Base-by-base conservation (phyloP, 1,284 basidiomycete genomes). In the Golubevia pallescens region DNA sequence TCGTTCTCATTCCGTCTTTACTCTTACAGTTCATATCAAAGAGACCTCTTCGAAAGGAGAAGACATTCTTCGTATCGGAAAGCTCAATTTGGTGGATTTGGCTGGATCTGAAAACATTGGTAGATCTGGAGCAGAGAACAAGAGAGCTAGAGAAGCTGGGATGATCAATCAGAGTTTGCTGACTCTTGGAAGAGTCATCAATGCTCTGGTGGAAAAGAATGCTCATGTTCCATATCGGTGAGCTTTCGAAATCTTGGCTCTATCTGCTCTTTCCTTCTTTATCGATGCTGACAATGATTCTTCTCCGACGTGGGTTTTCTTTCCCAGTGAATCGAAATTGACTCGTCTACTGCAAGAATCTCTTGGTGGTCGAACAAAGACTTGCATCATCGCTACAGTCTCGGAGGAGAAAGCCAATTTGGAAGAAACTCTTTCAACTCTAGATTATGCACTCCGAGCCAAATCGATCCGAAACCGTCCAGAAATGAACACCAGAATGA, bases 111-210 rank as follows among this genome's bases (percentile, higher is more conserved):
- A 99, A 86, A 98, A 97, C 78, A 96, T 99, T 75, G 96, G 95
- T 7, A 89, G 96, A 16, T 95, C 93, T 0, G 97, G 97, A 5
- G 97, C 97, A 0, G 94, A 95, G 86, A 93, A 97, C 84, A 94
- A 94, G 85, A 89, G 95, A 64, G 97, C 96, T 1, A 89, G 94
- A 73, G 97, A 99, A 84, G 97, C 97, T 1, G 97, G 97, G 6
- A 97, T 97, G 93, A 99, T 99, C 86, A 99, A 99, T 83, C 94
- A 98, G 87, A 97, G 94, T 83, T 88, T 99, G 51, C 88, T 99
- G 4, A 97, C 97, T 20, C 91, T 99, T 13, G 97, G 97, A 0
- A 89, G 97, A 55, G 97, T 99, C 57, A 99, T 99, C 84, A 98
- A 96, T 74, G 94, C 94, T 6, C 89, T 99, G 48, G 96, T 98